A percentile compares a stretch with the other conserved stretches of the same genome.
These are phyloP conservation scores for Venturia pyrina DNA, from an alignment of 2,329 filamentous ascomycete genomes.

Conservation along the genomic window DNA sequence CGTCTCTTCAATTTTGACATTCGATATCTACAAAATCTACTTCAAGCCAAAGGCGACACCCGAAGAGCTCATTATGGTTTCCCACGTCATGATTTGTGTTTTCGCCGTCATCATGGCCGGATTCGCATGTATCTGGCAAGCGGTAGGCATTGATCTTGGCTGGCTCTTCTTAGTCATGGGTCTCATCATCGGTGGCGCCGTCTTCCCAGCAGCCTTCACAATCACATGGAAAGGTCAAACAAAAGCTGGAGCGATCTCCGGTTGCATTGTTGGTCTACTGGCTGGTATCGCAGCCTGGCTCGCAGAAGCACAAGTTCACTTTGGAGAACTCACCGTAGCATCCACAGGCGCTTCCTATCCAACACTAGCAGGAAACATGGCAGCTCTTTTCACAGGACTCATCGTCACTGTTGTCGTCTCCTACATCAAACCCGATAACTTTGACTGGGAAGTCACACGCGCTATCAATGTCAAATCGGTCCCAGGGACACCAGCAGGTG, in stretches of 20 bases:
- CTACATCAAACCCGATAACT: conserved; percentile 25
- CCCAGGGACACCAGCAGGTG: neutral
- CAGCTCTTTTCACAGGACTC: conserved; percentile 25
- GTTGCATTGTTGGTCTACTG: conserved; percentile 24
- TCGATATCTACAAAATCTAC: conserved; percentile 35
- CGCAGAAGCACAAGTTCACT: conserved; percentile 24
- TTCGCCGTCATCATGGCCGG: conserved; percentile 31
- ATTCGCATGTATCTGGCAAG: conserved; percentile 29
- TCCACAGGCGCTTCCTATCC: conserved; percentile 29
- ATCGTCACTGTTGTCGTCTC: conserved; percentile 27
- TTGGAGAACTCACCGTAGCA: conserved; percentile 29
- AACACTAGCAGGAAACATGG: conserved; percentile 31
- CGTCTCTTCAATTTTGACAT: conserved; percentile 30
- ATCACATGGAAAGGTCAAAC: conserved; percentile 29
- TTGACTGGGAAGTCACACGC: conserved; percentile 31
- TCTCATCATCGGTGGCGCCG: conserved; percentile 32
- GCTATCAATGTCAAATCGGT: conserved; percentile 22
- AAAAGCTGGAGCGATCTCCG: conserved; percentile 24
- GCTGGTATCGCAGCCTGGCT: conserved; percentile 29
- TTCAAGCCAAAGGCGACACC: conserved; percentile 28
- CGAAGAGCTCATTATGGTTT: conserved; percentile 28
- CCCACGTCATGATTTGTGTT: conserved; percentile 30
- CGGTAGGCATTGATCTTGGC: conserved; percentile 30
- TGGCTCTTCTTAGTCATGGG: conserved; percentile 34
- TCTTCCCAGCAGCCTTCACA: conserved; percentile 29